phyloP scores from a whole-genome alignment of 2,329 filamentous ascomycete genomes.

The Aspergillus floridensis region DNA sequence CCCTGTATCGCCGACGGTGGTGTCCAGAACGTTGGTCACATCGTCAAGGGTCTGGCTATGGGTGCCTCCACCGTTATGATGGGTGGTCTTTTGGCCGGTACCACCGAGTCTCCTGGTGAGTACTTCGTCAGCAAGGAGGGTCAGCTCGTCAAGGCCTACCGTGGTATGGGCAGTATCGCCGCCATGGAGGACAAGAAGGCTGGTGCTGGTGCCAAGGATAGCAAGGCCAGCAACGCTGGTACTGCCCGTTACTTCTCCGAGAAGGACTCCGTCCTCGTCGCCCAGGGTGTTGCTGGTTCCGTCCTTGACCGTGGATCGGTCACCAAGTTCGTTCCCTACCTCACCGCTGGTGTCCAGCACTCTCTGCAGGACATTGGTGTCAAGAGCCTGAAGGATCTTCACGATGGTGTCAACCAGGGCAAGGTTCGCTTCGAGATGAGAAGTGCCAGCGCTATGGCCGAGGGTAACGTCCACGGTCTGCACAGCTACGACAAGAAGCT shows the following conservation, averaged over 20 bases:
- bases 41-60: conserved; percentile 94
- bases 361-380: conserved; percentile 93
- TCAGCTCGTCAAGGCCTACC: conserved; percentile 98
- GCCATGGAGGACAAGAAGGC: conserved; percentile 99
- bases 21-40: conserved; percentile 97
- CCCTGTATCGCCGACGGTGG: conserved; percentile 97
- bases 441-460: conserved; percentile 89
- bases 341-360: conserved; percentile 94
- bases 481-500: conserved; percentile 99
- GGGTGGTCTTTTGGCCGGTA: conserved; percentile 95
- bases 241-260: conserved; percentile 98
- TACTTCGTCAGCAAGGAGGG: conserved; percentile 96
- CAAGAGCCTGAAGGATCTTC: conserved; percentile 73
- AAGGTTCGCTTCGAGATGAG: conserved; percentile 88
- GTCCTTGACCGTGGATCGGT: conserved; percentile 65
- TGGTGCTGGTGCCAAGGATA: conserved; percentile 67
- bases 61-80: conserved; percentile 98
- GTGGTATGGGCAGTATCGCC: conserved; percentile 98
- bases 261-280: conserved; percentile 89
- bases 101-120: conserved; percentile 93
- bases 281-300: conserved; percentile 86
- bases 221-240: conserved; percentile 75
- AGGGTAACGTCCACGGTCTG: conserved; percentile 94
- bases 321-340: conserved; percentile 93
- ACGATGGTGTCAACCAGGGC: conserved; percentile 70